phyloP scores from a whole-genome alignment of 306 rosid genomes.

The Acmispon strigosus region DNA sequence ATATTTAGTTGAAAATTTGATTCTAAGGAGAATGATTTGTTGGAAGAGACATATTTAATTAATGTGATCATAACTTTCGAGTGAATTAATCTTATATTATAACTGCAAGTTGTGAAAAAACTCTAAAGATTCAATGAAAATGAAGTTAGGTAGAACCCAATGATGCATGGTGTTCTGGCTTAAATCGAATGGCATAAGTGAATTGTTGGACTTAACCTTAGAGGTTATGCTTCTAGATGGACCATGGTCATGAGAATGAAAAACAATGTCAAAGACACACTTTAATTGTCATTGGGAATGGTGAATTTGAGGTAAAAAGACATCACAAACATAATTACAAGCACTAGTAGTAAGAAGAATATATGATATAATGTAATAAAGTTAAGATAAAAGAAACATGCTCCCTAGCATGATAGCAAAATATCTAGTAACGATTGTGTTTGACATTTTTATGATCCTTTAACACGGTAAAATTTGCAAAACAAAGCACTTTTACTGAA shows the following conservation, averaged over 20 bases:
- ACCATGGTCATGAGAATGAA: constrained; percentile 2
- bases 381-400: constrained; percentile 10
- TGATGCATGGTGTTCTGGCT: constrained; percentile 26
- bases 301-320: constrained; percentile 19
- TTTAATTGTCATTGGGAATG: constrained; percentile 22
- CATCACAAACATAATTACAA: constrained; percentile 19
- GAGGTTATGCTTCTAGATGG: constrained; percentile 30
- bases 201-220: constrained; percentile 27
- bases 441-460: constrained; percentile 31
- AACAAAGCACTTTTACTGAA: constrained; percentile 9
- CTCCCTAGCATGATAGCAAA: constrained; percentile 27
- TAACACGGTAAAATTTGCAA: constrained; percentile 10
- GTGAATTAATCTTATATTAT: too few species aligned
- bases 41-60: too few species aligned
- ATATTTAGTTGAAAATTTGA: too few species aligned
- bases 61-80: too few species aligned
- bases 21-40: too few species aligned
- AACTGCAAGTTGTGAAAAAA: too few species aligned
- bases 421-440: constrained; percentile 24
- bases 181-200: constrained; percentile 16
- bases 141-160: constrained; percentile 31
- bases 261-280: background rate
- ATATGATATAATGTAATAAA: background rate
- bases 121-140: constrained; percentile 17
- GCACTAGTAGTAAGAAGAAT: constrained; percentile 19